These are phyloP conservation scores for Thamnidium elegans DNA, from an alignment of 192 early-diverging fungal species.

Conservation along the genomic window DNA sequence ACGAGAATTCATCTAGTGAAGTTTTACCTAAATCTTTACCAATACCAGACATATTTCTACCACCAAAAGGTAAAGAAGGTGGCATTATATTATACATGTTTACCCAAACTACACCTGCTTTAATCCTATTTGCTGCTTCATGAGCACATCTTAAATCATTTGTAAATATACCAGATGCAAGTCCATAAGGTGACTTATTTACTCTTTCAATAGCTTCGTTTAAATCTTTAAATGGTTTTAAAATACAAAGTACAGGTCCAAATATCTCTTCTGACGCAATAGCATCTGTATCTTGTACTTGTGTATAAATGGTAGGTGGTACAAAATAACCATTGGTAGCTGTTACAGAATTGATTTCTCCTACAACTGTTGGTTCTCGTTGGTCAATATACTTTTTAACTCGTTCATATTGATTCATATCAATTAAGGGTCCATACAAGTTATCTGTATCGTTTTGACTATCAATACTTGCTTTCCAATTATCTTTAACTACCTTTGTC, in stretches of 20 bases:
- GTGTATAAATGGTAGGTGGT: constrained; percentile 56
- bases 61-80: constrained; percentile 58
- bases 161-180: constrained; percentile 56
- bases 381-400: constrained; percentile 48
- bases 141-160: constrained; percentile 39
- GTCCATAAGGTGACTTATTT: constrained; percentile 50
- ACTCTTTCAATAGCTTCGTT: constrained; percentile 50
- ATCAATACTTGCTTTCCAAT: constrained; percentile 29
- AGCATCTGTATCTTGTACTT: constrained; percentile 41
- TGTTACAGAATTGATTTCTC: constrained; percentile 29
- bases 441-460: constrained; percentile 27
- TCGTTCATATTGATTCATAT: constrained; percentile 53
- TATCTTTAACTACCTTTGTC: constrained; percentile 38
- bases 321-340: constrained; percentile 49
- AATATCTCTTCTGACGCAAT: constrained; percentile 58
- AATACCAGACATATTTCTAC: constrained; percentile 55
- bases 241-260: constrained; percentile 54
- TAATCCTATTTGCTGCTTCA: constrained; percentile 41
- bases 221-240: constrained; percentile 45
- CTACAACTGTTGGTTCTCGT: constrained; percentile 28
- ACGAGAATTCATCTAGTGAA: constrained; percentile 51
- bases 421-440: constrained; percentile 51
- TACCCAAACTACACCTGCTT: constrained; percentile 57
- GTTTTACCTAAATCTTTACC: constrained; percentile 56
- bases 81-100: constrained; percentile 59